These are phyloP conservation scores for Cyberlindnera samutprakarnensis DNA, from an alignment of 805 yeast genomes.

Conservation along the genomic window DNA sequence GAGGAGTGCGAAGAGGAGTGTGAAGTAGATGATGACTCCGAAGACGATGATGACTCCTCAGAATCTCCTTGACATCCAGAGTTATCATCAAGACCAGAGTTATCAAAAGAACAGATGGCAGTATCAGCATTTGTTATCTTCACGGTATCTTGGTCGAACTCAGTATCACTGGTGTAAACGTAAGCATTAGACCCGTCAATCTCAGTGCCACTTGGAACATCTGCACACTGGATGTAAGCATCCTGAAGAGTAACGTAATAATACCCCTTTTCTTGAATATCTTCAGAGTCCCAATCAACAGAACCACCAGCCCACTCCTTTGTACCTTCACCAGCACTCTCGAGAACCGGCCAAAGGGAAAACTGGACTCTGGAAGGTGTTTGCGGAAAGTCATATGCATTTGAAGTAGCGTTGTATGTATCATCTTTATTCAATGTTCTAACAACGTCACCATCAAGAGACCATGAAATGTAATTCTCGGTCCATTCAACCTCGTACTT, in stretches of 20 bases:
- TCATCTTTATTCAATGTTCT: constrained; percentile 58
- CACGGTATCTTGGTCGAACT: constrained; percentile 40
- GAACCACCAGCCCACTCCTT: constrained; percentile 84
- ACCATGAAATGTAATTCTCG: constrained; percentile 66
- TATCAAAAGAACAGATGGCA: constrained; percentile 48
- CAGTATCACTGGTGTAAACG: constrained; percentile 42
- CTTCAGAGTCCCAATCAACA: constrained; percentile 74
- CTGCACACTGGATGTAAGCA: constrained; percentile 60
- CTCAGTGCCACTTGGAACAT: constrained; percentile 50
- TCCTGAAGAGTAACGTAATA: constrained; percentile 60
- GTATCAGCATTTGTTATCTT: constrained; percentile 57
- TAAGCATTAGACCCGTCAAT: constrained; percentile 43
- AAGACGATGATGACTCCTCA: constrained; percentile 7
- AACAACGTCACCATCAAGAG: constrained; percentile 56
- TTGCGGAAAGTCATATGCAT: constrained; percentile 55
- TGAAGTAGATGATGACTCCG: constrained; percentile 5
- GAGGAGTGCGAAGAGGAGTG: constrained; percentile 1
- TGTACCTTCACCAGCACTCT: constrained; percentile 51
- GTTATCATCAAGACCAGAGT: constrained; percentile 58
- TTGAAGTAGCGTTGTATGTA: constrained; percentile 59
- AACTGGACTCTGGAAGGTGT: constrained; percentile 69
- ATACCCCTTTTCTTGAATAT: constrained; percentile 69
- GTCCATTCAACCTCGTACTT: constrained; percentile 76
- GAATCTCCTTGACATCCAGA: constrained; percentile 12
- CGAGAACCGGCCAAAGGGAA: constrained; percentile 77